phyloP scores from a whole-genome alignment of 2,329 filamentous ascomycete genomes.

The Ophiostoma ips region DNA sequence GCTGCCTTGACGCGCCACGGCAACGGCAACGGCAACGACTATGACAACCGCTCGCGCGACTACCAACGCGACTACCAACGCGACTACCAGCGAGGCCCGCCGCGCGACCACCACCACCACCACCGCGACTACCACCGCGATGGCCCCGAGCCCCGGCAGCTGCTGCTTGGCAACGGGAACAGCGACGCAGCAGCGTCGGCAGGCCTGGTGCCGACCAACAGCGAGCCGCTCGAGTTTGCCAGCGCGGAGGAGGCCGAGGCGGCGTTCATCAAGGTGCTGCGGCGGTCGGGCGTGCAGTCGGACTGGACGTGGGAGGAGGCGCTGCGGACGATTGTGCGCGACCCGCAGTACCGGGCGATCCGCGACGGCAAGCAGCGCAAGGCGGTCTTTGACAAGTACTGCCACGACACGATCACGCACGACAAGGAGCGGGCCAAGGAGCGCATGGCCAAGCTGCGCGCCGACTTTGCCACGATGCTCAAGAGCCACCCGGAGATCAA shows the following conservation, averaged over 20 bases:
- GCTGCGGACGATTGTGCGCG: slow-evolving; percentile 72
- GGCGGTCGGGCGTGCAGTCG: slow-evolving; percentile 69
- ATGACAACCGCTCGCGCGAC: slow-evolving; percentile 2
- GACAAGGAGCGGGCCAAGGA: slow-evolving; percentile 94
- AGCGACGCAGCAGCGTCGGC: slow-evolving; percentile 26
- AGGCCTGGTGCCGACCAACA: slow-evolving; percentile 46
- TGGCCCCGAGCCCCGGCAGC: slow-evolving; percentile 37
- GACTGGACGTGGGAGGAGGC: slow-evolving; percentile 91
- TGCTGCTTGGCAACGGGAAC: slow-evolving; percentile 38
- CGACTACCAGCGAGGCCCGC: slow-evolving; percentile 4
- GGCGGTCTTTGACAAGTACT: slow-evolving; percentile 88
- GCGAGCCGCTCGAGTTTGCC: slow-evolving; percentile 63
- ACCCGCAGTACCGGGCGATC: slow-evolving; percentile 83
- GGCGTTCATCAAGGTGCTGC: slow-evolving; percentile 82
- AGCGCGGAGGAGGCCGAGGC: slow-evolving; percentile 79
- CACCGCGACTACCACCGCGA: not conserved
- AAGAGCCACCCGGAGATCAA: slow-evolving; percentile 94
- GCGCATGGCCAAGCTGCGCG: slow-evolving; percentile 75
- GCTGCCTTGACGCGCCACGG: slow-evolving; percentile 17
- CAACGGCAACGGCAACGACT: not conserved
- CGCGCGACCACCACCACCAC: not conserved
- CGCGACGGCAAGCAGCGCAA: slow-evolving; percentile 87
- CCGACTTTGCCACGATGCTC: slow-evolving; percentile 93
- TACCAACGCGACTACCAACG: slow-evolving; percentile 6
- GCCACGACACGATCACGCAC: slow-evolving; percentile 73